phyloP scores from a whole-genome alignment of 1,284 basidiomycete genomes.

The Salmacisia buchloeana region DNA sequence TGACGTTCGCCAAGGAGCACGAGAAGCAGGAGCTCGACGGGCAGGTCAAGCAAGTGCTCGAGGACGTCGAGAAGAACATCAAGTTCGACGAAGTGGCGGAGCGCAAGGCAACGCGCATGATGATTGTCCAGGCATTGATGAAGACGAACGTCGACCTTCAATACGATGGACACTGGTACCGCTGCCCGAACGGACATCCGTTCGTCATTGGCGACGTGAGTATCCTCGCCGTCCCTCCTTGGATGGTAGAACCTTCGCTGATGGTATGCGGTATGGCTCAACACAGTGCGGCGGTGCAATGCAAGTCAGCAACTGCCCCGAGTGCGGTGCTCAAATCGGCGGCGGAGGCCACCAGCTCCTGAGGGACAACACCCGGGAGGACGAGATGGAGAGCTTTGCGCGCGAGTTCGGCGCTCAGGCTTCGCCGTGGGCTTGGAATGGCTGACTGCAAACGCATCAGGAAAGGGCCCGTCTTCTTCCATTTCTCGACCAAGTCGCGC shows the following conservation, averaged over 20 bases:
- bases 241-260: background rate
- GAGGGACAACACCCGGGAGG: constrained; percentile 53
- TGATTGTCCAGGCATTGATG: constrained; percentile 55
- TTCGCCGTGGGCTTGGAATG: background rate
- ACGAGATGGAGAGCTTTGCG: constrained; percentile 56
- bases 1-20: no score
- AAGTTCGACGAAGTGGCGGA: constrained; percentile 51
- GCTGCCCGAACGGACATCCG: constrained; percentile 57
- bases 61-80: constrained; percentile 42
- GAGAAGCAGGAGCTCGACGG: constrained; percentile 13
- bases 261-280: background rate
- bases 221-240: constrained; percentile 21
- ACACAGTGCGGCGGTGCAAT: constrained; percentile 60
- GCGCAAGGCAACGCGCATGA: constrained; percentile 56
- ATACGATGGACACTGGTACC: constrained; percentile 56
- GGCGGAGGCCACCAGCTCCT: constrained; percentile 54
- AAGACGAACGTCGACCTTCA: constrained; percentile 12
- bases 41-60: background rate
- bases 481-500: no score
- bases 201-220: constrained; percentile 56
- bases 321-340: constrained; percentile 59
- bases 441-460: no score
- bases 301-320: constrained; percentile 55
- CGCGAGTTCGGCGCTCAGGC: background rate
- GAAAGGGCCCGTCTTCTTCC: no score